These are phyloP conservation scores for Globisporangium cylindrosporum DNA, from an alignment of 352 stramenopile genomes.

Conservation along the genomic window DNA sequence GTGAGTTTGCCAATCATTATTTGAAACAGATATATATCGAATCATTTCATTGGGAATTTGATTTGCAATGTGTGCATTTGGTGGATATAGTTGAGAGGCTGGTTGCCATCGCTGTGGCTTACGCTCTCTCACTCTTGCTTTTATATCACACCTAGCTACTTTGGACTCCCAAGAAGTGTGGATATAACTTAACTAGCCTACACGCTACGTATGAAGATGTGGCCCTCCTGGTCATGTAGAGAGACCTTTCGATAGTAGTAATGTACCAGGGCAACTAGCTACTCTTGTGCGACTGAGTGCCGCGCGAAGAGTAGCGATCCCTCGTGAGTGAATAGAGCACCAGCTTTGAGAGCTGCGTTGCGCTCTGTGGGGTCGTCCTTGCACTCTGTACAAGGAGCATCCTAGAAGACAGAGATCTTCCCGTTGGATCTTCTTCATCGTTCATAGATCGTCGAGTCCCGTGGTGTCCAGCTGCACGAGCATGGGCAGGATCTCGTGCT, in stretches of 20 bases:
- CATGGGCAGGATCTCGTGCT: slow-evolving; percentile 34
- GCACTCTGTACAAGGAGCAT: not conserved
- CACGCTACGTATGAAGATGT: not conserved
- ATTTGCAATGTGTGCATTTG: not conserved
- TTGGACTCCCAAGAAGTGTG: not conserved
- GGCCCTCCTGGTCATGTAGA: not conserved
- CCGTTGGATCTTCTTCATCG: not conserved
- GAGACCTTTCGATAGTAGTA: not conserved
- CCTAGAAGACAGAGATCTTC: not conserved
- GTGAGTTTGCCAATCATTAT: not conserved
- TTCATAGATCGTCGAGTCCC: slow-evolving; percentile 6
- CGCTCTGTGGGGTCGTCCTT: not conserved
- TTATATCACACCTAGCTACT: not conserved
- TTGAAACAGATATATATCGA: not conserved
- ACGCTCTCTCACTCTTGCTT: not conserved
- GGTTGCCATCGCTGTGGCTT: not conserved
- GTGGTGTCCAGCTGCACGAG: slow-evolving; percentile 29
- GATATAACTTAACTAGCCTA: not conserved
- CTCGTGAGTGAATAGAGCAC: not conserved
- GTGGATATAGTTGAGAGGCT: not conserved
- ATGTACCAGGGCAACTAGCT: not conserved
- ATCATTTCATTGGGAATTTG: not conserved
- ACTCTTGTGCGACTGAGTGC: not conserved
- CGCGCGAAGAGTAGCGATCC: not conserved
- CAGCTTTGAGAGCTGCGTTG: not conserved